Conservation (phyloP, 1,139 yeast genomes). For the Pichia sp. region DNA sequence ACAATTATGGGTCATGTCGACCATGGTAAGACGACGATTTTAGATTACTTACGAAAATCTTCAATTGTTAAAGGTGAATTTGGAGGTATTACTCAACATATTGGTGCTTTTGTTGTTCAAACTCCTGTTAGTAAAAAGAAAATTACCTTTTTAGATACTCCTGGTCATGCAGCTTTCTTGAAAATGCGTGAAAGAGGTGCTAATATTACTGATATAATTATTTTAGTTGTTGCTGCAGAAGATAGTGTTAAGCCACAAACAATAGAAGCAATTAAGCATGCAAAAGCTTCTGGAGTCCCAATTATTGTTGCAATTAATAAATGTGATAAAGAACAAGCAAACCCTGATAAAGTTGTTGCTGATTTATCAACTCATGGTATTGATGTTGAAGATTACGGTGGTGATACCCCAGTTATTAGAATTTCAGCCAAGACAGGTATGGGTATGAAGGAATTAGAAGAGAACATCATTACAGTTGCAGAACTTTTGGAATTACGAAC, state of each 20-base stretch:
- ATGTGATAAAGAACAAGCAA: constrained; percentile 75
- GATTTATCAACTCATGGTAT: constrained; percentile 76
- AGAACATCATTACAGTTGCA: constrained; percentile 77
- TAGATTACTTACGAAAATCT: constrained; percentile 79
- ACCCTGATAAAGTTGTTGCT: constrained; percentile 64
- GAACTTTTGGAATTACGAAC: constrained; percentile 79
- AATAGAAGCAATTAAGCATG: constrained; percentile 90
- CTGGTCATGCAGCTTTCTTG: constrained; percentile 96
- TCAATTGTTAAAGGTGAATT: constrained; percentile 78
- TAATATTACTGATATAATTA: constrained; percentile 83
- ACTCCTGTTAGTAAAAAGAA: constrained; percentile 68
- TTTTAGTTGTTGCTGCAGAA: constrained; percentile 95
- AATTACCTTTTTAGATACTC: constrained; percentile 91
- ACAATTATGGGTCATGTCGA: constrained; percentile 99
- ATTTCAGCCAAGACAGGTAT: constrained; percentile 79
- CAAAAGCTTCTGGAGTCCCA: constrained; percentile 77
- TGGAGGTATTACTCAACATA: constrained; percentile 98
- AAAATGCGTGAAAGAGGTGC: constrained; percentile 98
- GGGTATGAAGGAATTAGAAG: constrained; percentile 85
- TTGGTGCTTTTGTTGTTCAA: constrained; percentile 89
- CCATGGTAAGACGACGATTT: constrained; percentile 93
- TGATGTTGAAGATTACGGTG: constrained; percentile 90
- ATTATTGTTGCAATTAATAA: constrained; percentile 89
- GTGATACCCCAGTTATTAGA: constrained; percentile 84
- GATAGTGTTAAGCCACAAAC: constrained; percentile 99